Conservation (phyloP, 2,329 filamentous ascomycete species). For the Intubia oerlemansii region DNA sequence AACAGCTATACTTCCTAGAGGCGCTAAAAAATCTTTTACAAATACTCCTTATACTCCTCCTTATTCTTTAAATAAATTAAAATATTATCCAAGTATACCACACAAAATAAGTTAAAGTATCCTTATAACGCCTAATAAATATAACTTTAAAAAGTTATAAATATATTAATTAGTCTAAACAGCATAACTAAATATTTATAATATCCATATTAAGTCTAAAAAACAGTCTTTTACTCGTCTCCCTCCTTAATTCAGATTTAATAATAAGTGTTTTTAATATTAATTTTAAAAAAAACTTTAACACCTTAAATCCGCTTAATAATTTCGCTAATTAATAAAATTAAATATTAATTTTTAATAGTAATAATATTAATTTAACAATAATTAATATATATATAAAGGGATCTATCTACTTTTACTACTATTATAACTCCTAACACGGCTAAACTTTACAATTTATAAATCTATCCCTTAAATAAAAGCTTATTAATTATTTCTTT, state of each 20-base stretch:
- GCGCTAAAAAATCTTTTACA: too few species aligned
- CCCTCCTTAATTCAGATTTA: not conserved
- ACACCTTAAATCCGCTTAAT: too few species aligned
- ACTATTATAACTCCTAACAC: too few species aligned
- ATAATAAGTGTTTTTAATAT: not conserved
- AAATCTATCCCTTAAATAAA: too few species aligned
- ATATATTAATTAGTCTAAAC: not conserved
- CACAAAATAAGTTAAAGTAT: not conserved
- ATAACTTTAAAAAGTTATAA: not conserved
- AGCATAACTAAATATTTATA: not conserved
- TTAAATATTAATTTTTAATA: too few species aligned
- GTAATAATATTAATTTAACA: too few species aligned
- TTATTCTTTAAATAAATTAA: not conserved
- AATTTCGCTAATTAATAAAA: too few species aligned
- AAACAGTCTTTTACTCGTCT: not conserved
- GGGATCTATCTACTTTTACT: too few species aligned
- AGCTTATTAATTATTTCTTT: too few species aligned
- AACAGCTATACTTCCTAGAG: too few species aligned
- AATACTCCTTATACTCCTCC: not conserved
- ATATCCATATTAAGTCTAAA: not conserved
- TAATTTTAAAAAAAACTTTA: not conserved
- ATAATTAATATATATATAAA: too few species aligned
- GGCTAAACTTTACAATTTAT: too few species aligned
- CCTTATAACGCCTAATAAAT: not conserved
- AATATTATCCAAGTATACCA: not conserved